A percentile compares a stretch with the other conserved stretches of the same genome.
Evolutionary conservation across 371 early-diverging fungal genomes (phyloP).

Genomic region (Mucor irregularis): DNA sequence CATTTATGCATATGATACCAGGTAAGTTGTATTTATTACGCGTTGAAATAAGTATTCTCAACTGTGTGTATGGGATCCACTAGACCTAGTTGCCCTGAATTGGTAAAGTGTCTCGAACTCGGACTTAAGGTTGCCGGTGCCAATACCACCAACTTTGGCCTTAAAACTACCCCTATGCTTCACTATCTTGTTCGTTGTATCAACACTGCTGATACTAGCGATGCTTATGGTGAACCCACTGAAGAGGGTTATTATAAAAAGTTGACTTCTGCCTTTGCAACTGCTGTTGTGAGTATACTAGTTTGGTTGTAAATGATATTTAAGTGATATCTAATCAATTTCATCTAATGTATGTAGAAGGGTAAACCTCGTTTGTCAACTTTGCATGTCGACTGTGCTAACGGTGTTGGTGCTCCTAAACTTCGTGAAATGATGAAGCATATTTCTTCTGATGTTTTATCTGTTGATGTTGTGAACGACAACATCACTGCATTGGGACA

Average conservation of each 20-base stretch:
- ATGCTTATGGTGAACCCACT: conserved; percentile 91
- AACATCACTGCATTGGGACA: conserved; percentile 66
- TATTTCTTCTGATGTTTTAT: conserved; percentile 66
- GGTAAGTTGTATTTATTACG: conserved; percentile 52
- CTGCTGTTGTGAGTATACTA: conserved; percentile 66
- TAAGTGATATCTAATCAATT: conserved; percentile 9
- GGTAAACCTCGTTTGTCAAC: conserved; percentile 69
- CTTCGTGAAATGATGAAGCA: conserved; percentile 71
- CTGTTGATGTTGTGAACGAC: conserved; percentile 72
- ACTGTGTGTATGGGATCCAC: not conserved
- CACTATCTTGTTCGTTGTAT: conserved; percentile 95
- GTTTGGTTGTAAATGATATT: too few species aligned
- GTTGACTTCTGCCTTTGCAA: conserved; percentile 80
- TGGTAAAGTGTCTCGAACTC: conserved; percentile 79
- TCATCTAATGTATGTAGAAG: conserved; percentile 48
- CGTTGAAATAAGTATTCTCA: not conserved
- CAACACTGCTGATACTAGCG: conserved; percentile 74
- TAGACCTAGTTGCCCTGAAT: conserved; percentile 83
- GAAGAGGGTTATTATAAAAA: conserved; percentile 92
- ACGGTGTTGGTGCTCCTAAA: conserved; percentile 97
- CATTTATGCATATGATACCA: conserved; percentile 90
- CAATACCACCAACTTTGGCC: conserved; percentile 77
- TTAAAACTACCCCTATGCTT: conserved; percentile 96
- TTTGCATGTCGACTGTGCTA: conserved; percentile 90
- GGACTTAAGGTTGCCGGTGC: conserved; percentile 81